Evolutionary conservation across 1,139 yeast species (phyloP).

Genomic region (Tardiomyces depauwii): DNA sequence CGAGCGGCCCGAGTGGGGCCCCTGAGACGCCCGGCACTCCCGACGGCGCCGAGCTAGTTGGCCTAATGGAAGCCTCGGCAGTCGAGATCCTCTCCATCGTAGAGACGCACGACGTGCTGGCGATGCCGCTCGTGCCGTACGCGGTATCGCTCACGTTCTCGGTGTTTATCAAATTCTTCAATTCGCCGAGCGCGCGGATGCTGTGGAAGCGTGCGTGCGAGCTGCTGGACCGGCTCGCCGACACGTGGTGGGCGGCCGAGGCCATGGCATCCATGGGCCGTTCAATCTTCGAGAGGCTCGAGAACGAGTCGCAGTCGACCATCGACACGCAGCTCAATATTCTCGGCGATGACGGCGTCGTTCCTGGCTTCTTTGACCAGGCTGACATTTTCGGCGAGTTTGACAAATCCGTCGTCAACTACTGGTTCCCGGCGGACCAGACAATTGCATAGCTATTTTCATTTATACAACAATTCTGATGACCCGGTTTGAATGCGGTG

Average conservation of each 20-base stretch:
- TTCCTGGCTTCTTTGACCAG: slow-evolving; percentile 14
- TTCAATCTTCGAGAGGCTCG: slow-evolving; percentile 17
- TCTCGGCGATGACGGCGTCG: slow-evolving; percentile 10
- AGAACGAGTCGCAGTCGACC: slow-evolving; percentile 9
- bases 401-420: slow-evolving; percentile 12
- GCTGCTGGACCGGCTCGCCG: slow-evolving; percentile 13
- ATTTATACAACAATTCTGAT: too few relatives aligned
- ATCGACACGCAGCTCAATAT: slow-evolving; percentile 6
- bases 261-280: slow-evolving; percentile 20
- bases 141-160: slow-evolving; percentile 19
- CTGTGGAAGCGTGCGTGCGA: slow-evolving; percentile 18
- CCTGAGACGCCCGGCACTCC: not conserved
- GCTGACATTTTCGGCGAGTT: slow-evolving; percentile 16
- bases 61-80: slow-evolving; percentile 4
- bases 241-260: slow-evolving; percentile 21
- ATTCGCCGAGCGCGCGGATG: slow-evolving; percentile 3
- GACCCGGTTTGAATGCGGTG: too few relatives aligned
- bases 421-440: slow-evolving; percentile 10
- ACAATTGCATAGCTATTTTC: not conserved
- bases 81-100: slow-evolving; percentile 15
- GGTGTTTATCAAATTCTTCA: slow-evolving; percentile 13
- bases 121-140: slow-evolving; percentile 20
- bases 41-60: not conserved
- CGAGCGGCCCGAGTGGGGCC: too few relatives aligned
- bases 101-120: slow-evolving; percentile 14